Conservation (phyloP, 2,329 filamentous ascomycete species). For the Colletotrichum siamense region DNA sequence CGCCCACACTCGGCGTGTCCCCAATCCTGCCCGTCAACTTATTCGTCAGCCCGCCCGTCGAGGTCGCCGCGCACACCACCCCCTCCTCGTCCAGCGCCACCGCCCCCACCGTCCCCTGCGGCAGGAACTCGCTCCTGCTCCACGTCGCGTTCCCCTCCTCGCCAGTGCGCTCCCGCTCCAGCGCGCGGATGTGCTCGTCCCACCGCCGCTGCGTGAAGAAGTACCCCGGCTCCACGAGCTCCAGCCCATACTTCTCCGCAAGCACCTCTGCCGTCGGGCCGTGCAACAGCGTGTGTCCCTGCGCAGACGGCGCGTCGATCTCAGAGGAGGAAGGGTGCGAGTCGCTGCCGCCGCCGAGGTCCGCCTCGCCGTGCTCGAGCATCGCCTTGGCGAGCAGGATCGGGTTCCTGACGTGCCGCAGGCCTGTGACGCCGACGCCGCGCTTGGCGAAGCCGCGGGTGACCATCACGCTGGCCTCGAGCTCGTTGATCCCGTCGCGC, state of each 20-base stretch:
- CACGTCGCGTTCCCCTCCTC: slow-evolving; percentile 50
- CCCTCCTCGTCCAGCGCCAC: slow-evolving; percentile 82
- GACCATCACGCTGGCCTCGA: slow-evolving; percentile 89
- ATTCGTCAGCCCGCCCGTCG: slow-evolving; percentile 83
- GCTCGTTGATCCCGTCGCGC: slow-evolving; percentile 79
- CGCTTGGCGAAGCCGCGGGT: slow-evolving; percentile 75
- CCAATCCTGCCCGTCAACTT: slow-evolving; percentile 86
- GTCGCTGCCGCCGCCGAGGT: slow-evolving; percentile 51
- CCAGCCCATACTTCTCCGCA: slow-evolving; percentile 71
- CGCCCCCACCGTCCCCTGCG: slow-evolving; percentile 85
- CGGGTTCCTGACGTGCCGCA: slow-evolving; percentile 79
- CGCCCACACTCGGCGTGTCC: slow-evolving; percentile 83
- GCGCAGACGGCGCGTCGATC: slow-evolving; percentile 59
- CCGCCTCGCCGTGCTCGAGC: slow-evolving; percentile 69
- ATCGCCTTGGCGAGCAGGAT: slow-evolving; percentile 76
- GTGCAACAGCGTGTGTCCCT: slow-evolving; percentile 73
- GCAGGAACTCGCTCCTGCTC: slow-evolving; percentile 70
- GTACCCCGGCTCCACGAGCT: slow-evolving; percentile 72
- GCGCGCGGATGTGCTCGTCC: slow-evolving; percentile 75
- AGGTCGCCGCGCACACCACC: slow-evolving; percentile 71
- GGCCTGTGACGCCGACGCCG: slow-evolving; percentile 76
- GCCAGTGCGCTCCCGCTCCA: slow-evolving; percentile 52
- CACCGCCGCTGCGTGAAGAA: slow-evolving; percentile 81
- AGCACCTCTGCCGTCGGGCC: slow-evolving; percentile 73
- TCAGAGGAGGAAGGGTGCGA: slow-evolving; percentile 23